These are phyloP conservation scores for Boletus hoseneyae DNA, from an alignment of 1,284 basidiomycete species.

Conservation along the genomic window DNA sequence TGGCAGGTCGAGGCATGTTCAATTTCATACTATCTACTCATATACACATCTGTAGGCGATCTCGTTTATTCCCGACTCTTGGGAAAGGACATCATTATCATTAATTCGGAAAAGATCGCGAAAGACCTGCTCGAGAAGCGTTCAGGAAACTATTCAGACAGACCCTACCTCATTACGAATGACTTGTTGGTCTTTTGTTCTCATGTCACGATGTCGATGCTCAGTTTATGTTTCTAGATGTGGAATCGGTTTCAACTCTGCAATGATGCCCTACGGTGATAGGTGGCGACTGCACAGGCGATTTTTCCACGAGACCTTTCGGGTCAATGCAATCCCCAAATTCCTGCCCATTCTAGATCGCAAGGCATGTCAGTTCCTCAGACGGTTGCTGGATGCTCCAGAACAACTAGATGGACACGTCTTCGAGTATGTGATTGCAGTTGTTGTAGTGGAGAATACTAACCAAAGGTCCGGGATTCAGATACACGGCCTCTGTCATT, in stretches of 20 bases:
- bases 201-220: neutral
- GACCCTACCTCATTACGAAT: conserved; percentile 7
- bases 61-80: conserved; percentile 14
- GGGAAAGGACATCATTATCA: conserved; percentile 16
- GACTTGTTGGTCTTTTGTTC: conserved; percentile 8
- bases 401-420: conserved; percentile 8
- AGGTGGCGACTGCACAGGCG: too few species aligned
- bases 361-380: conserved; percentile 16
- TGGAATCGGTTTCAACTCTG: conserved; percentile 7
- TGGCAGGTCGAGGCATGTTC: conserved; percentile 1
- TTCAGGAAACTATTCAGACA: conserved; percentile 18
- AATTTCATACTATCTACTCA: neutral
- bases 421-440: conserved; percentile 5
- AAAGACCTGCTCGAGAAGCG: conserved; percentile 15
- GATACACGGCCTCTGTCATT: conserved; percentile 12
- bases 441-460: neutral
- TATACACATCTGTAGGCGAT: conserved; percentile 7
- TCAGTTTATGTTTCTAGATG: neutral
- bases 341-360: conserved; percentile 12
- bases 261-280: too few species aligned
- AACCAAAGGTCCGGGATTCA: neutral
- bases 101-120: conserved; percentile 21
- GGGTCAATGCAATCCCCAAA: neutral
- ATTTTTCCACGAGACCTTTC: neutral
- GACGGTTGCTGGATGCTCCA: conserved; percentile 7